Evolutionary conservation across 2,329 filamentous ascomycete species (phyloP).

Genomic region (Ophidiomyces ophidiicola): DNA sequence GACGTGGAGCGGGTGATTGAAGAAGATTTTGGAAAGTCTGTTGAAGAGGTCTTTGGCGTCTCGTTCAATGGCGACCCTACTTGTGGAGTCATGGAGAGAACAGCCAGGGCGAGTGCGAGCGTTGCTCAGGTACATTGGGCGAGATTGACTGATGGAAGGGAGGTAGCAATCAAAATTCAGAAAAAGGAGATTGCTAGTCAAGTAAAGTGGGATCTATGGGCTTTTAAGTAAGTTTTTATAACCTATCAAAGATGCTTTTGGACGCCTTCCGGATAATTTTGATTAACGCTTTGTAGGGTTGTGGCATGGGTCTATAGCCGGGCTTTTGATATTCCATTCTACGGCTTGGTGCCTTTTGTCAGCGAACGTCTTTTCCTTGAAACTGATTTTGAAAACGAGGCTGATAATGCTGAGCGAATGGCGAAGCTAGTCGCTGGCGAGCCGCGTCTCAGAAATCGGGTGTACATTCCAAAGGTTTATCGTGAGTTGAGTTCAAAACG

Average conservation of each 20-base stretch:
- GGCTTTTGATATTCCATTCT: conserved; percentile 87
- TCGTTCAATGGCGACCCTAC: conserved; percentile 58
- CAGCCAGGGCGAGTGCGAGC: conserved; percentile 63
- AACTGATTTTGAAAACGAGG: conserved; percentile 89
- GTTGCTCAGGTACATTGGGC: conserved; percentile 98
- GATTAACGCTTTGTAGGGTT: conserved; percentile 39
- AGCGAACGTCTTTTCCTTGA: conserved; percentile 83
- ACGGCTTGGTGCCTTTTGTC: conserved; percentile 82
- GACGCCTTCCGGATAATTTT: background rate
- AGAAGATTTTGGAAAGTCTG: conserved; percentile 73
- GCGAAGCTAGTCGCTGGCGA: conserved; percentile 61
- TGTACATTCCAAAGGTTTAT: conserved; percentile 81
- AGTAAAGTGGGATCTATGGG: conserved; percentile 89
- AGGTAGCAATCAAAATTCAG: conserved; percentile 93
- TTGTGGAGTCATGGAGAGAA: conserved; percentile 58
- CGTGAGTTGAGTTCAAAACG: conserved; percentile 68
- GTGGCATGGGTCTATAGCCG: conserved; percentile 71
- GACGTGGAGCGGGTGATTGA: conserved; percentile 74
- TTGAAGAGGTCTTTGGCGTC: conserved; percentile 86
- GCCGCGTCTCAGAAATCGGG: conserved; percentile 60
- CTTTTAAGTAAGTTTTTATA: conserved; percentile 69
- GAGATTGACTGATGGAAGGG: conserved; percentile 66
- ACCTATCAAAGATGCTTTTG: too few species aligned
- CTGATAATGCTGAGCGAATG: conserved; percentile 78
- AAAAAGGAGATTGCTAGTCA: conserved; percentile 88